A percentile compares a stretch with the other conserved stretches of the same genome.
These are phyloP conservation scores for Ophiostoma sp. DNA, from an alignment of 2,329 filamentous ascomycete genomes.

Conservation along the genomic window DNA sequence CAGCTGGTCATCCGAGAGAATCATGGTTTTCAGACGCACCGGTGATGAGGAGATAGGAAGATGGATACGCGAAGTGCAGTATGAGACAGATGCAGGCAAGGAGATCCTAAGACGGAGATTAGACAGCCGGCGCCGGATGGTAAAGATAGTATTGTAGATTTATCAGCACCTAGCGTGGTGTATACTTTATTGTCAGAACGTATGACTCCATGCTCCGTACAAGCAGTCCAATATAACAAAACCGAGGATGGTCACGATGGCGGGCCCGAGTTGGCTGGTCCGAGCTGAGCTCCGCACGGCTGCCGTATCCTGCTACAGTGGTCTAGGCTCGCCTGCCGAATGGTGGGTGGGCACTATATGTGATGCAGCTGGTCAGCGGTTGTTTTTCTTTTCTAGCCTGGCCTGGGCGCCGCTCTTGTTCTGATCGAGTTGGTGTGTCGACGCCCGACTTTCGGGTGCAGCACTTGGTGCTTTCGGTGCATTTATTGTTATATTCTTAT, in stretches of 20 bases:
- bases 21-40: too few relatives aligned
- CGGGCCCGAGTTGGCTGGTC: background rate
- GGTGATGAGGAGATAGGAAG: background rate
- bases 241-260: background rate
- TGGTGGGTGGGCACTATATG: conserved; percentile 1
- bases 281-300: background rate
- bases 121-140: background rate
- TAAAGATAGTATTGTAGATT: too few relatives aligned
- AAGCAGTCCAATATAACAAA: background rate
- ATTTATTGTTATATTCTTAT: background rate
- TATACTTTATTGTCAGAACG: too few relatives aligned
- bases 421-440: background rate
- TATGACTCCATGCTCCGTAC: too few relatives aligned
- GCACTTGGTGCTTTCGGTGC: background rate
- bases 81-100: background rate
- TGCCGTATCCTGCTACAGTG: too few relatives aligned
- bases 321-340: background rate
- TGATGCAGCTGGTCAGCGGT: conserved; percentile 1
- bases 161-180: too few relatives aligned
- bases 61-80: background rate
- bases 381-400: background rate
- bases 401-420: background rate
- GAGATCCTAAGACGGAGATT: background rate
- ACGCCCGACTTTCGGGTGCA: background rate
- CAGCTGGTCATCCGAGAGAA: background rate